A percentile compares a stretch with the other conserved stretches of the same genome.
Conservation (phyloP, 768 basidiomycete species). For the Candolleomyces eurysporus region DNA sequence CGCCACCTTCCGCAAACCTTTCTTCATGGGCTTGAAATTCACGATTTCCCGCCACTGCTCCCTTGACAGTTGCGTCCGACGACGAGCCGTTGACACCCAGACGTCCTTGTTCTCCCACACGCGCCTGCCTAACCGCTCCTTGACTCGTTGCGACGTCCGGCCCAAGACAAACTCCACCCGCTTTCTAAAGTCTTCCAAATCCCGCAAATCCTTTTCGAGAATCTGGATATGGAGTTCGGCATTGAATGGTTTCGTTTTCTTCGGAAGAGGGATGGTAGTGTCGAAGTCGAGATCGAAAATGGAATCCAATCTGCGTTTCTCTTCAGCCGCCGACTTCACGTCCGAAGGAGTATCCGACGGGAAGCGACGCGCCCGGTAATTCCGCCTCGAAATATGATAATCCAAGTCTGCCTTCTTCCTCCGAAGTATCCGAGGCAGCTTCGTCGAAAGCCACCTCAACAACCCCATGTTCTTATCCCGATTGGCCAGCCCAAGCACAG, state of each 20-base stretch:
- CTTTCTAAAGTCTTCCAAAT: slow-evolving; percentile 41
- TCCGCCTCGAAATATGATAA: slow-evolving; percentile 37
- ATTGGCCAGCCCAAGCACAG: slow-evolving; percentile 59
- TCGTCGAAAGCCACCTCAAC: slow-evolving; percentile 56
- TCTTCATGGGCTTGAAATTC: slow-evolving; percentile 36
- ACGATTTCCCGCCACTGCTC: slow-evolving; percentile 51
- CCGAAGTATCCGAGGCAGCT: slow-evolving; percentile 42
- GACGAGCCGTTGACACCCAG: slow-evolving; percentile 37
- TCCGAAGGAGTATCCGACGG: too few species aligned
- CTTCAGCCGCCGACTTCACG: background rate
- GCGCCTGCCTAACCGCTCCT: slow-evolving; percentile 77
- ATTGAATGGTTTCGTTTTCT: slow-evolving; percentile 42
- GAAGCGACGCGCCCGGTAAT: slow-evolving; percentile 6
- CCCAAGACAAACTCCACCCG: slow-evolving; percentile 42
- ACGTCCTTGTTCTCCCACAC: slow-evolving; percentile 63
- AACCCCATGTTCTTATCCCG: slow-evolving; percentile 55
- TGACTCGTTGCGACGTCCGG: slow-evolving; percentile 59
- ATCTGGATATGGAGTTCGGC: slow-evolving; percentile 55
- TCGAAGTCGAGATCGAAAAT: slow-evolving; percentile 38
- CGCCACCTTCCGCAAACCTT: too few species aligned
- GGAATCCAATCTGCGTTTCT: background rate
- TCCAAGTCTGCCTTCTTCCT: slow-evolving; percentile 48
- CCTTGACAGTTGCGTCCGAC: slow-evolving; percentile 35
- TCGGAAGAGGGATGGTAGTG: slow-evolving; percentile 14
- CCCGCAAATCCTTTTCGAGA: slow-evolving; percentile 44